phyloP scores from a whole-genome alignment of 805 yeast species.

The Candida nemodendra region DNA sequence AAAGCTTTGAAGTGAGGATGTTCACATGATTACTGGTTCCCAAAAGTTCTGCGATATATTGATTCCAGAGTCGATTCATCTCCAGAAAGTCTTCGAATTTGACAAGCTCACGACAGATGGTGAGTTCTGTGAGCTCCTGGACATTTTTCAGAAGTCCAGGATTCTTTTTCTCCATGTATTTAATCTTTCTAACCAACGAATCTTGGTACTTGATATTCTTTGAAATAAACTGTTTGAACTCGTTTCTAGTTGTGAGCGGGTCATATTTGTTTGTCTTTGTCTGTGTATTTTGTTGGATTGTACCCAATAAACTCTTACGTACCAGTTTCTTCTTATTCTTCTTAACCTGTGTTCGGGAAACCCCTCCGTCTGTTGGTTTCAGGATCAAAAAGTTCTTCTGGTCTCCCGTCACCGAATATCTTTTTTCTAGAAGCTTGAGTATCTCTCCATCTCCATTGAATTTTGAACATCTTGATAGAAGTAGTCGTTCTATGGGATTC shows the following conservation, averaged over 20 bases:
- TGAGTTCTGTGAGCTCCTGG: slow-evolving; percentile 22
- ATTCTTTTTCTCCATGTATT: slow-evolving; percentile 24
- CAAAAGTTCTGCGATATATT: slow-evolving; percentile 59
- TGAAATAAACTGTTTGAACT: slow-evolving; percentile 42
- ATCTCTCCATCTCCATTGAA: slow-evolving; percentile 36
- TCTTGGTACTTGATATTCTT: slow-evolving; percentile 39
- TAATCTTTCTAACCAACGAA: slow-evolving; percentile 37
- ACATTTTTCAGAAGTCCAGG: slow-evolving; percentile 19
- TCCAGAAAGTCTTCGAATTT: slow-evolving; percentile 50
- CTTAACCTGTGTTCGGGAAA: slow-evolving; percentile 15
- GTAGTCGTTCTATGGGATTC: slow-evolving; percentile 44
- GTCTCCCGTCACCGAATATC: slow-evolving; percentile 46
- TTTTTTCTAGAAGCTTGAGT: slow-evolving; percentile 38
- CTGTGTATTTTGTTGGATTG: slow-evolving; percentile 3
- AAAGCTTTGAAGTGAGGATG: slow-evolving; percentile 50
- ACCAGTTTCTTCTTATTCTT: slow-evolving; percentile 14
- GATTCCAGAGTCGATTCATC: slow-evolving; percentile 70
- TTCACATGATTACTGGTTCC: slow-evolving; percentile 28
- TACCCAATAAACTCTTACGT: slow-evolving; percentile 18
- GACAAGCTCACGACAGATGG: slow-evolving; percentile 23
- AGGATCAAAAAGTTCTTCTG: slow-evolving; percentile 47
- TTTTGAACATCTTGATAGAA: slow-evolving; percentile 44
- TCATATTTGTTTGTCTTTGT: slow-evolving; percentile 23
- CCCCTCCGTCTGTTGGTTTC: slow-evolving; percentile 36
- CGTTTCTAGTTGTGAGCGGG: slow-evolving; percentile 34